phyloP scores from a whole-genome alignment of 345 rosid species.

The Viola odorata region DNA sequence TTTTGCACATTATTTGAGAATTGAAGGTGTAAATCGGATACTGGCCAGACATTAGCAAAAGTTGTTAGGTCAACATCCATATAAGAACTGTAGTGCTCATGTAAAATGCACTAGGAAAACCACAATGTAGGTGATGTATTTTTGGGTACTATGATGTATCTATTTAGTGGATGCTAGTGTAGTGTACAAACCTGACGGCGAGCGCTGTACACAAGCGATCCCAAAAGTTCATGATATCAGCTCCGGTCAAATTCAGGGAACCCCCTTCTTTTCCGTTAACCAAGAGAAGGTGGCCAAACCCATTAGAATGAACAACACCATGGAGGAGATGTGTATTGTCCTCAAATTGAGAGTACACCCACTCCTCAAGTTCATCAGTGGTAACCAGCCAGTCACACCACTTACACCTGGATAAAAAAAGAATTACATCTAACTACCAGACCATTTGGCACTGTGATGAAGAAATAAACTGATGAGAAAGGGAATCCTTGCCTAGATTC shows the following conservation, averaged over 20 bases:
- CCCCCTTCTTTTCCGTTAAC: conserved; percentile 75
- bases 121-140: too few species aligned
- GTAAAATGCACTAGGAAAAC: too few species aligned
- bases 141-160: too few species aligned
- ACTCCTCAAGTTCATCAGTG: conserved; percentile 43
- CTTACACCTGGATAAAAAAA: conserved; percentile 30
- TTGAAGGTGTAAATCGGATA: too few species aligned
- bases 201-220: conserved; percentile 51
- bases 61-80: too few species aligned
- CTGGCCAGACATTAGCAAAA: too few species aligned
- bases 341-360: conserved; percentile 56
- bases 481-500: conserved; percentile 30
- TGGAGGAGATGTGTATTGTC: conserved; percentile 57
- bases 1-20: too few species aligned
- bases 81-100: too few species aligned
- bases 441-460: too few species aligned
- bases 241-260: conserved; percentile 50
- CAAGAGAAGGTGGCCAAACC: conserved; percentile 63
- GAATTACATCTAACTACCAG: neutral
- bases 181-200: conserved; percentile 36
- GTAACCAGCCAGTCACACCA: conserved; percentile 38
- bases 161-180: too few species aligned
- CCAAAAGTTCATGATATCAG: conserved; percentile 70
- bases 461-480: too few species aligned
- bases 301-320: conserved; percentile 69